A percentile compares a stretch with the other conserved stretches of the same genome.
phyloP scores from a whole-genome alignment of 352 stramenopile species.

The Phytophthora pisi region DNA sequence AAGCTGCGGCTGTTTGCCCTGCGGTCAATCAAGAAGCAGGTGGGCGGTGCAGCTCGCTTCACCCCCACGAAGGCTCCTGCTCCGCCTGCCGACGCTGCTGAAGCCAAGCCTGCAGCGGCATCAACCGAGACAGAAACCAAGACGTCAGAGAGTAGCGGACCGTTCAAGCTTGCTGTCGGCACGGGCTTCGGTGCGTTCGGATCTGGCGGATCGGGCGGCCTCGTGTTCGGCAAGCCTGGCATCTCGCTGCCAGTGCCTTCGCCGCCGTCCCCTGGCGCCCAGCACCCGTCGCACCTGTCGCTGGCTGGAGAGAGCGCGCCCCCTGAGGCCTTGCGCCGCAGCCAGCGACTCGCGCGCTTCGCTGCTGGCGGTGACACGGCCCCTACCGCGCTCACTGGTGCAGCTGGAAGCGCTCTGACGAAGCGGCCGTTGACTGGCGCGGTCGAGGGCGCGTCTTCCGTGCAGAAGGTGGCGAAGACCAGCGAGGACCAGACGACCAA shows the following conservation, averaged over 20 bases:
- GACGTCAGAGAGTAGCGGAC: slow-evolving; percentile 21
- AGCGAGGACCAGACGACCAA: slow-evolving; percentile 42
- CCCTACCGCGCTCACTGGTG: slow-evolving; percentile 3
- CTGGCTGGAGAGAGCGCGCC: slow-evolving; percentile 28
- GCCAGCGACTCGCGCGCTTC: slow-evolving; percentile 59
- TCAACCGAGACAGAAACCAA: slow-evolving; percentile 25
- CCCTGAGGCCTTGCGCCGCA: slow-evolving; percentile 49
- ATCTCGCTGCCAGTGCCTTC: slow-evolving; percentile 77
- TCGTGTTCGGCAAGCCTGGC: slow-evolving; percentile 79
- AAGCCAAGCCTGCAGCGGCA: slow-evolving; percentile 28
- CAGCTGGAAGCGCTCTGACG: slow-evolving; percentile 24
- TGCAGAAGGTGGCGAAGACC: slow-evolving; percentile 52
- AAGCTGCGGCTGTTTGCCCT: slow-evolving; percentile 68
- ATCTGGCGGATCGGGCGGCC: slow-evolving; percentile 51
- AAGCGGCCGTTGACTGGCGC: slow-evolving; percentile 47
- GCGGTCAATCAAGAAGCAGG: slow-evolving; percentile 75
- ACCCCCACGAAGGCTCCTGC: slow-evolving; percentile 32
- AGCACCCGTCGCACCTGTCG: slow-evolving; percentile 28
- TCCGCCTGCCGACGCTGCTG: slow-evolving; percentile 13
- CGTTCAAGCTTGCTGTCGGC: slow-evolving; percentile 44
- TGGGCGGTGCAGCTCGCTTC: slow-evolving; percentile 33
- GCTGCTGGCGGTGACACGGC: slow-evolving; percentile 27
- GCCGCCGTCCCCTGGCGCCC: slow-evolving; percentile 42
- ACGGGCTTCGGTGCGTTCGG: slow-evolving; percentile 53
- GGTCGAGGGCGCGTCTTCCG: slow-evolving; percentile 27